phyloP scores from a whole-genome alignment of 495 filamentous ascomycete genomes.

The Baudoinia panamericana region DNA sequence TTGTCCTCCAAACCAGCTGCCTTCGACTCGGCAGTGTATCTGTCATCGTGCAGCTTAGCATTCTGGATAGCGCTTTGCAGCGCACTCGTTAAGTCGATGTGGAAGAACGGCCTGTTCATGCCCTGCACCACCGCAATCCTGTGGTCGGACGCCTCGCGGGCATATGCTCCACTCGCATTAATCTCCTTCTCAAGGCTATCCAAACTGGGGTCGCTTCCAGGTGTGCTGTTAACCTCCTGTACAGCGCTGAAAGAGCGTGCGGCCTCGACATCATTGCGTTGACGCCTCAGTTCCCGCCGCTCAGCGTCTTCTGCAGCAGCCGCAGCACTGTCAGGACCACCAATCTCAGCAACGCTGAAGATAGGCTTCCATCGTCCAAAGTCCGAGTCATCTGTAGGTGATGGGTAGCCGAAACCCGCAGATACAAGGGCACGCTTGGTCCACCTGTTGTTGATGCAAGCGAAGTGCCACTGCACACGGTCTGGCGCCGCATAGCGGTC shows the following conservation, averaged over 20 bases:
- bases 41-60: constrained; percentile 37
- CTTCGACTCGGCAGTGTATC: not conserved
- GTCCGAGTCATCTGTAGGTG: constrained; percentile 35
- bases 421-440: constrained; percentile 88
- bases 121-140: constrained; percentile 64
- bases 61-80: constrained; percentile 80
- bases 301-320: constrained; percentile 43
- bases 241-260: not conserved
- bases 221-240: constrained; percentile 20
- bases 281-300: constrained; percentile 46
- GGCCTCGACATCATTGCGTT: constrained; percentile 21
- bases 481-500: constrained; percentile 77
- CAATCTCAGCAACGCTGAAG: constrained; percentile 85
- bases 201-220: constrained; percentile 11
- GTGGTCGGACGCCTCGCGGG: constrained; percentile 2
- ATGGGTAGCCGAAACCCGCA: constrained; percentile 85
- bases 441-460: constrained; percentile 92
- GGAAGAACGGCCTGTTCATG: constrained; percentile 82
- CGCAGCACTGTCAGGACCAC: constrained; percentile 55
- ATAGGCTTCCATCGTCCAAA: constrained; percentile 83
- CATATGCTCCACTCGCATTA: constrained; percentile 33
- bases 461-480: constrained; percentile 89
- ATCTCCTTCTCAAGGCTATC: constrained; percentile 36
- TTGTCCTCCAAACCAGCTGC: not conserved
- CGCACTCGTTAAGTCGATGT: constrained; percentile 84